A percentile compares a stretch with the other conserved stretches of the same genome.
Evolutionary conservation across 768 basidiomycete species (phyloP).

Genomic region (Dictyophora rubrovolvata): DNA sequence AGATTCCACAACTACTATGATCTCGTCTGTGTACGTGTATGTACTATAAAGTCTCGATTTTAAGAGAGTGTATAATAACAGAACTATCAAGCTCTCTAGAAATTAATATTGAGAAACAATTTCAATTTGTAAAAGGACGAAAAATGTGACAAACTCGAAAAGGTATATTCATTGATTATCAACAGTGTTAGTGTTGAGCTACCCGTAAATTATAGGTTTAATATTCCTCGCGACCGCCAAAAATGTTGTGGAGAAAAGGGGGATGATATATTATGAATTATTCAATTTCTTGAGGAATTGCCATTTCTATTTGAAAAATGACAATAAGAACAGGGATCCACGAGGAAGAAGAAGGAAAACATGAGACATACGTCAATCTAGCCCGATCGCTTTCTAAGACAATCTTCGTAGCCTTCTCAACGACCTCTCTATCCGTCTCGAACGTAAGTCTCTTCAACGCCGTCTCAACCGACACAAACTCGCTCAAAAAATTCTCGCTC

Average conservation of each 20-base stretch:
- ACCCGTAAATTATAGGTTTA: no score
- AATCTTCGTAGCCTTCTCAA: conserved; percentile 27
- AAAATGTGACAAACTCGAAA: no score
- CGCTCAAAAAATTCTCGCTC: conserved; percentile 31
- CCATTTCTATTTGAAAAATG: not conserved
- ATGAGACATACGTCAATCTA: not conserved
- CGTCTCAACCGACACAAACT: conserved; percentile 26
- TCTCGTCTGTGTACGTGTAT: no score
- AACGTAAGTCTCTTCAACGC: conserved; percentile 30
- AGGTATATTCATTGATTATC: no score
- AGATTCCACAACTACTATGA: no score
- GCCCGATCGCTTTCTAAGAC: conserved; percentile 17
- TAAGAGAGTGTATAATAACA: no score
- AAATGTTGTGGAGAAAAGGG: not conserved
- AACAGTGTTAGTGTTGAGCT: no score
- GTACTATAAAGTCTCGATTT: no score
- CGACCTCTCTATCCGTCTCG: conserved; percentile 29
- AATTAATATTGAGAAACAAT: no score
- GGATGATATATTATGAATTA: not conserved
- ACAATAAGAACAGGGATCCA: not conserved
- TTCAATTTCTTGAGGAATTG: not conserved
- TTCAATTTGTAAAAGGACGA: no score
- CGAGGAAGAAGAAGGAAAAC: not conserved
- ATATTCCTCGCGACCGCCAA: not conserved
- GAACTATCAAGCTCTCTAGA: no score